Evolutionary conservation across 495 filamentous ascomycete species (phyloP).

Genomic region (Neurospora sp.): DNA sequence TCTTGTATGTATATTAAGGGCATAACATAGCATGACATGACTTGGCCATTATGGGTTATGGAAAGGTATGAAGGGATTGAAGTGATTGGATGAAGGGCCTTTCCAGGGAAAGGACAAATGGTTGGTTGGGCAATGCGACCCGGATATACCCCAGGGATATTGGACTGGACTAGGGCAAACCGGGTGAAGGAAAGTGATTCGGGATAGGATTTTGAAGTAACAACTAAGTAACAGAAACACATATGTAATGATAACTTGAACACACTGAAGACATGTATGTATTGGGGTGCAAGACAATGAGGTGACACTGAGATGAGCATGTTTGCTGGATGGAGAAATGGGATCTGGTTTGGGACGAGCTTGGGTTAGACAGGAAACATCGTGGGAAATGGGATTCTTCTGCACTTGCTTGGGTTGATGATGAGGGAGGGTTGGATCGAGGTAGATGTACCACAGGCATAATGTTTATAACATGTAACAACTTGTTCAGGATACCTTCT

Average conservation of each 20-base stretch:
- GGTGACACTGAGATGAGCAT: neutral
- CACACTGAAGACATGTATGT: neutral
- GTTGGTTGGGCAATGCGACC: neutral
- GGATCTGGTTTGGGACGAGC: neutral
- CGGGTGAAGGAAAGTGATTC: neutral
- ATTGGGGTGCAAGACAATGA: neutral
- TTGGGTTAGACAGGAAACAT: neutral
- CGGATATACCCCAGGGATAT: neutral
- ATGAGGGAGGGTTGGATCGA: neutral
- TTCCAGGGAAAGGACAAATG: neutral
- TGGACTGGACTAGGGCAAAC: neutral
- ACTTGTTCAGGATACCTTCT: no score
- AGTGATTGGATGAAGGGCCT: neutral
- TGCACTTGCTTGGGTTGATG: neutral
- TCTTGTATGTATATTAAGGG: neutral
- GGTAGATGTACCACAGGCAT: neutral
- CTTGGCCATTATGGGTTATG: neutral
- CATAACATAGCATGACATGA: neutral
- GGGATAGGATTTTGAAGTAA: neutral
- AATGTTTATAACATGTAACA: no score
- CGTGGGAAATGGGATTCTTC: neutral
- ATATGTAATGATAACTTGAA: neutral
- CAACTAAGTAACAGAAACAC: neutral
- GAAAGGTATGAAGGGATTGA: neutral
- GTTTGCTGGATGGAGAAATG: neutral